Conservation (phyloP, 345 rosid genomes). For the Garcia nutans region DNA sequence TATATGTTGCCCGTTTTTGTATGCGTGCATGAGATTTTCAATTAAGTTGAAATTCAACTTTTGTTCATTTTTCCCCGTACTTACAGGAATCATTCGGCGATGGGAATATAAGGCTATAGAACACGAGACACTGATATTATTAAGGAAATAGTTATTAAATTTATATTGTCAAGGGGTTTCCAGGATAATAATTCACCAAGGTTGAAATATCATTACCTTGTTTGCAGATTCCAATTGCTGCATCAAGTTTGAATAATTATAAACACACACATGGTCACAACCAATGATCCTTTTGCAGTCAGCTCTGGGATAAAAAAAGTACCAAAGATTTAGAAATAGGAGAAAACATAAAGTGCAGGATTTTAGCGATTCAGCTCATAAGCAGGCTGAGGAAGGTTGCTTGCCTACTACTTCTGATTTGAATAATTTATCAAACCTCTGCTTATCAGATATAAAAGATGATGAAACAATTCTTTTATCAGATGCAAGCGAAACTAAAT, state of each 20-base stretch:
- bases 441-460: constrained; percentile 15
- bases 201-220: constrained; percentile 12
- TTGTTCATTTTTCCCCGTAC: background rate
- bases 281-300: constrained; percentile 15
- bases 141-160: background rate
- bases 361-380: constrained; percentile 16
- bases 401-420: constrained; percentile 2
- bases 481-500: constrained; percentile 7
- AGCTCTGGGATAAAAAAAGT: background rate
- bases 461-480: constrained; percentile 2
- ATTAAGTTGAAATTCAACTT: background rate
- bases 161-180: constrained; percentile 20
- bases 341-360: background rate
- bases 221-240: background rate
- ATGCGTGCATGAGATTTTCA: background rate
- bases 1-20: background rate
- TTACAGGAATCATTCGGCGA: constrained; percentile 1
- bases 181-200: constrained; percentile 12
- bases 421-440: constrained; percentile 17
- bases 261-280: constrained; percentile 20
- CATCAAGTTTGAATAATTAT: background rate
- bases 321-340: constrained; percentile 3
- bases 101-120: background rate
- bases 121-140: constrained; percentile 4
- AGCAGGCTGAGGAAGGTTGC: constrained; percentile 21